phyloP scores from a whole-genome alignment of 495 filamentous ascomycete species.

The Sabuloglossum arenarium region DNA sequence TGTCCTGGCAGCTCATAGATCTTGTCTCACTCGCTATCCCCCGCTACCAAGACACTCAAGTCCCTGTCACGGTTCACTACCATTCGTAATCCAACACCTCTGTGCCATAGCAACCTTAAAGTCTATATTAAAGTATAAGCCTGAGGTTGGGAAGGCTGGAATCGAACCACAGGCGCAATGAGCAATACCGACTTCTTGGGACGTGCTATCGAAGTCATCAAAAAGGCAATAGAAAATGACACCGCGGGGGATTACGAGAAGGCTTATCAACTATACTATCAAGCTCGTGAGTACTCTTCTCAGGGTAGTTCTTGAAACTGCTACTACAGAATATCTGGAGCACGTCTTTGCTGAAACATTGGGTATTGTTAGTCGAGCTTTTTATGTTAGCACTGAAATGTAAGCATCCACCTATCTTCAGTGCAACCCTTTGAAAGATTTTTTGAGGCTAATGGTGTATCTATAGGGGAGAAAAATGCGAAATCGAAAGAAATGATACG shows the following conservation, averaged over 20 bases:
- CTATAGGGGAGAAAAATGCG: slow-evolving; percentile 66
- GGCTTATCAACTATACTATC: slow-evolving; percentile 87
- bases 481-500: slow-evolving; percentile 94
- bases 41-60: not conserved
- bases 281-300: slow-evolving; percentile 26
- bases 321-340: not conserved
- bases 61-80: not conserved
- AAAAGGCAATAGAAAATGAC: slow-evolving; percentile 92
- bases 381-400: slow-evolving; percentile 96
- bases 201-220: slow-evolving; percentile 83
- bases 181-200: slow-evolving; percentile 85
- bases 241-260: slow-evolving; percentile 91
- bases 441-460: not conserved
- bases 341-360: not conserved
- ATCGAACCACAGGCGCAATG: slow-evolving; percentile 28
- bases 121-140: not conserved
- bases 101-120: not conserved
- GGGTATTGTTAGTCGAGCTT: slow-evolving; percentile 40
- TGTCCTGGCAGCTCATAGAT: not conserved
- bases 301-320: not conserved
- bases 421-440: not conserved
- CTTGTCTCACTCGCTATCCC: not conserved
- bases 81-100: not conserved
- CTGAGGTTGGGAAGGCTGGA: not conserved
- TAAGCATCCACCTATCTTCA: slow-evolving; percentile 2